Percentiles rank a stretch among this genome's conserved stretches.
Conservation (phyloP, 2,329 filamentous ascomycete species). For the Metarhizium humberi region DNA sequence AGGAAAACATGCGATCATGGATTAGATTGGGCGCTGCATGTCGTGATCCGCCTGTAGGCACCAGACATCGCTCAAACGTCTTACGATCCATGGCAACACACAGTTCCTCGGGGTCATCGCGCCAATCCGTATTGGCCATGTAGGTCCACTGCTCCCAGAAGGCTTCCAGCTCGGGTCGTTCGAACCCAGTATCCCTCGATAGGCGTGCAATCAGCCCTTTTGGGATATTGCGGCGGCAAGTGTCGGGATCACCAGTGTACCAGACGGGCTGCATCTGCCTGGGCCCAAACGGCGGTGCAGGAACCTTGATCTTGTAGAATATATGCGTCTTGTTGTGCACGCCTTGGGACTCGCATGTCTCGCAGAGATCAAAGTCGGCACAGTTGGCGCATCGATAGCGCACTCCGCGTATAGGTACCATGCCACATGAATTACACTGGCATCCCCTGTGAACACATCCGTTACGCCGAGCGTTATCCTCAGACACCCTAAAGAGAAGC, state of each 20-base stretch:
- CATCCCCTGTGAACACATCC: conserved; percentile 90
- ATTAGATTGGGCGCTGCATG: conserved; percentile 79
- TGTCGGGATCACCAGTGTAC: conserved; percentile 80
- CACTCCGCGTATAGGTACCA: conserved; percentile 82
- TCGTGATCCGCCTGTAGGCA: conserved; percentile 72
- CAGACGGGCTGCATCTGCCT: conserved; percentile 73
- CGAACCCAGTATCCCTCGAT: conserved; percentile 65
- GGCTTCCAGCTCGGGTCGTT: conserved; percentile 81
- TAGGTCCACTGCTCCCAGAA: conserved; percentile 97
- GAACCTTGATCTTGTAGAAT: conserved; percentile 92
- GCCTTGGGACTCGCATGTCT: conserved; percentile 75
- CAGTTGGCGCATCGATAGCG: conserved; percentile 95
- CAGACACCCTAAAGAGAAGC: conserved; percentile 83
- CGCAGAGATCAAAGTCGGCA: conserved; percentile 90
- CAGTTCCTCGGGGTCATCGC: conserved; percentile 68
- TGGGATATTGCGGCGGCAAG: conserved; percentile 58
- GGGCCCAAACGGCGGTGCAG: conserved; percentile 74
- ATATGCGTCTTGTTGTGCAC: conserved; percentile 83
- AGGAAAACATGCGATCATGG: conserved; percentile 92
- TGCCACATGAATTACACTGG: conserved; percentile 81
- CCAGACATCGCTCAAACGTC: conserved; percentile 85
- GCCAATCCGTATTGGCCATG: conserved; percentile 79
- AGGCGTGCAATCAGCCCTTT: conserved; percentile 58
- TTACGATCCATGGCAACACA: conserved; percentile 80
- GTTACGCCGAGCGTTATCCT: conserved; percentile 81